These are phyloP conservation scores for Spergularia bocconei DNA, from an alignment of 148 eudicot genomes.

Conservation along the genomic window DNA sequence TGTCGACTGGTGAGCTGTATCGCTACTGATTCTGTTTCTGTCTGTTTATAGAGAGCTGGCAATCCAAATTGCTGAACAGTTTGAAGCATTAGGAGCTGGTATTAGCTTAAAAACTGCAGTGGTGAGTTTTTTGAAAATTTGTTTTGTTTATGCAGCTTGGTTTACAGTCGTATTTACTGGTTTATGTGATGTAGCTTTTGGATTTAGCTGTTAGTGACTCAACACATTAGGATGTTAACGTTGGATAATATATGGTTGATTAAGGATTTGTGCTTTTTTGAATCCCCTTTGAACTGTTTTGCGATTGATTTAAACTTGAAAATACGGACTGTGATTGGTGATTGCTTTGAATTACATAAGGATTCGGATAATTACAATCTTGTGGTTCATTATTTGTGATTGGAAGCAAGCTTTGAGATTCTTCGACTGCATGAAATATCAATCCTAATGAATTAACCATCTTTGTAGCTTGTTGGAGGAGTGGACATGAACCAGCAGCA, in stretches of 20 bases:
- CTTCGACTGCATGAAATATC: not conserved
- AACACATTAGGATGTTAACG: not conserved
- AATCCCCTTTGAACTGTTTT: not conserved
- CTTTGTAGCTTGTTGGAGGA: slow-evolving; percentile 33
- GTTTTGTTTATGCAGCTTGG: not conserved
- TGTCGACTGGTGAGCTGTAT: not conserved
- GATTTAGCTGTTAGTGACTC: not conserved
- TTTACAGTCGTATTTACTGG: not conserved
- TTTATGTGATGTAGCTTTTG: not conserved
- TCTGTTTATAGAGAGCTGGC: slow-evolving; percentile 69
- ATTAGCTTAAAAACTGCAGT: slow-evolving; percentile 78
- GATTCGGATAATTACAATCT: not conserved
- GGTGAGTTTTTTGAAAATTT: slow-evolving; percentile 40
- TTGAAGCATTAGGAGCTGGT: slow-evolving; percentile 80
- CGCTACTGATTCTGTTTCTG: not conserved
- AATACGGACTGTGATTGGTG: not conserved
- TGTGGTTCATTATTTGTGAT: too few relatives aligned
- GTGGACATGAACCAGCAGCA: slow-evolving; percentile 30
- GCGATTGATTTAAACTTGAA: not conserved
- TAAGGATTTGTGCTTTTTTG: not conserved
- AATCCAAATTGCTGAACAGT: slow-evolving; percentile 89
- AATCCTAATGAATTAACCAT: not conserved
- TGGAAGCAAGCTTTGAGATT: not conserved
- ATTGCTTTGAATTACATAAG: not conserved
- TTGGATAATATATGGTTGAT: not conserved